Evolutionary conservation across 208 protist genomes (phyloP), one percentile per base, ranked within the genome.

Genomic region (Wallacemonas sp.): DNA sequence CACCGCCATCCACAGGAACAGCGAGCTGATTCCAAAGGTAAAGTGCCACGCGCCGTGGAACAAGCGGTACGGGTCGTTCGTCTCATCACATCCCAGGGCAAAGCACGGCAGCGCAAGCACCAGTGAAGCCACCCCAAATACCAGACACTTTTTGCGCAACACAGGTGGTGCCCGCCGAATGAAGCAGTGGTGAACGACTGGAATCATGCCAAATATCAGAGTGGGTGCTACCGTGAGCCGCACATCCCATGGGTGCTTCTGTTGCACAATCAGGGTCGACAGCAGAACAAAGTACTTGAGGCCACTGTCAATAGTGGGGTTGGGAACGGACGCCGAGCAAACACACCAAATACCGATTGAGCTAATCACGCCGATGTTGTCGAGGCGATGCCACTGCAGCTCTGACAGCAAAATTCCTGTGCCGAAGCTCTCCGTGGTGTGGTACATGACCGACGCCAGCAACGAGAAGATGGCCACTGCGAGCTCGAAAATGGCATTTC

Each of bases 31-130:
- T 22, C 82, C 86, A n/a, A 51, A 72, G 39, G 89, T 77, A 27
- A 91, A 80, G 39, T 93, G 86, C 80, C 83, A 95, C 36, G 76
- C 26, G n/a, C 86, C 78, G 67, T 95, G 86, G 46, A 76, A 91
- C 22, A 95, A 68, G 42, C 86, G 84, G 38, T 77, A 88, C 17
- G 75, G 74, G 61, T 93, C 86, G 3, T 69, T 62, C 21, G 41
- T 21, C 28, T 93, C 84, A 63, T 93, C 62, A 11, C 90, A 72
- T 4, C 90, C 86, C 0, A 75, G 46, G 17, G 81, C 33, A 56
- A 95, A 95, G 55, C 72, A 90, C 17, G 64, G 56, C 12, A 75
- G 41, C 14, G 59, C 76, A 1, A 87, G 31, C 4, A 58, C 39
- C n/a, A 77, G 31, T 28, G 76, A 73, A 17, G 74, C 34, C n/a